A percentile compares a stretch with the other conserved stretches of the same genome.
Conservation (phyloP, 805 yeast species). For the Candida xyloterini region DNA sequence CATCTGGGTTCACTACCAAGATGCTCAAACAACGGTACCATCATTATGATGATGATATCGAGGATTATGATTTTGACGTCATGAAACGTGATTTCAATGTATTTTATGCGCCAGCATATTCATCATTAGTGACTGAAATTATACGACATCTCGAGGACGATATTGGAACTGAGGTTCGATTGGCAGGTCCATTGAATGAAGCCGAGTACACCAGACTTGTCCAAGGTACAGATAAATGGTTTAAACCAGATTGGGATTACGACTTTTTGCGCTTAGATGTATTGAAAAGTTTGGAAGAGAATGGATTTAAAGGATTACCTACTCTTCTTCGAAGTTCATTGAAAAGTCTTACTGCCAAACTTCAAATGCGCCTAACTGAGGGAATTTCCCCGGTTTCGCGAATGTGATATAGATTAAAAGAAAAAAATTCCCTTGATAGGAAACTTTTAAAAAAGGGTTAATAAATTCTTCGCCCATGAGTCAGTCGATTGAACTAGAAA, state of each 20-base stretch:
- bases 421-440: background rate
- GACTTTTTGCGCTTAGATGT: constrained; percentile 46
- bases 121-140: constrained; percentile 41
- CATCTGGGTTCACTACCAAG: constrained; percentile 32
- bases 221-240: constrained; percentile 19
- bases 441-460: background rate
- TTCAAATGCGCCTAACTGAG: background rate
- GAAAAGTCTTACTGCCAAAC: constrained; percentile 40
- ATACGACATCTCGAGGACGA: constrained; percentile 48
- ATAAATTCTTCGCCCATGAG: background rate
- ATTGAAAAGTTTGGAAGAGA: constrained; percentile 37
- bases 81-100: constrained; percentile 35
- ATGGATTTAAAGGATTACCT: constrained; percentile 49
- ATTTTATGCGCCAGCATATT: constrained; percentile 51
- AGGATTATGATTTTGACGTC: constrained; percentile 15
- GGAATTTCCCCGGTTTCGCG: background rate
- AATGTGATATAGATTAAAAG: background rate
- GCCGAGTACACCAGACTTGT: constrained; percentile 36
- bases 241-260: constrained; percentile 30
- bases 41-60: constrained; percentile 24
- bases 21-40: constrained; percentile 28
- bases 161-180: constrained; percentile 34
- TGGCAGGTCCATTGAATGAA: constrained; percentile 53
- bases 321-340: constrained; percentile 52
- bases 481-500: constrained; percentile 8